Base-by-base conservation (phyloP, 2,329 filamentous ascomycete genomes). In the Diplocarpon mali region DNA sequence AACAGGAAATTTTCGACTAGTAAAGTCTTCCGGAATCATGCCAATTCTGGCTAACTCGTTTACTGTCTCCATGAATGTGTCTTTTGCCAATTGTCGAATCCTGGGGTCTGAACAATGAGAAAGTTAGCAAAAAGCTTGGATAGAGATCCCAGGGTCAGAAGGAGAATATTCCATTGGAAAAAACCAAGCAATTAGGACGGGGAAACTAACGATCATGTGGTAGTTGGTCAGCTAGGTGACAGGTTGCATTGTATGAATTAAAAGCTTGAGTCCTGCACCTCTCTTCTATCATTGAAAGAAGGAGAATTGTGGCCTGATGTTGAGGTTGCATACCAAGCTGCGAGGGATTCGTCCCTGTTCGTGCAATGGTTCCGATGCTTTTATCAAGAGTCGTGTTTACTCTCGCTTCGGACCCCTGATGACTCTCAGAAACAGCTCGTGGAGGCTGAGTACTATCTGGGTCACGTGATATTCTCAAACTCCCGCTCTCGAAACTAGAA, bases 261-360 rank as follows among this genome's bases (percentile, higher is more conserved):
- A 46, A 45, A 24, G 57, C 59, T 47, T 58, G 57, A 17, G 47
- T 56, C 27, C 48, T 56, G 31, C 59, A 61, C 40, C 55, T 42
- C 20, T 50, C 55, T 43, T 60, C 59, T 1, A 61, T 58, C 29
- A 61, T 45, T 34, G 58, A 57, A n/a, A 61, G 52, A 42, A 55
- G 55, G 20, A 60, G 57, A 3, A 59, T 37, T 35, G 29, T 49
- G 12, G 53, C 46, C 40, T 57, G 56, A 32, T 59, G 52, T 14
- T 48, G 46, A 17, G 51, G 47, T 39, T 51, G 50, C 13, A 46
- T 35, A 30, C 45, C 44, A 35, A 53, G 48, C 13, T 49, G 35
- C 31, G 47, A 40, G 30, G 42, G 48, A 15, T 44, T 41, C 28
- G 48, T 29, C 11, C 40, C 16, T 32, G 40, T 35, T 17, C 47